Evolutionary conservation across 768 basidiomycete species (phyloP), one percentile per base, ranked within the genome.

Genomic region (Collybia nuda): DNA sequence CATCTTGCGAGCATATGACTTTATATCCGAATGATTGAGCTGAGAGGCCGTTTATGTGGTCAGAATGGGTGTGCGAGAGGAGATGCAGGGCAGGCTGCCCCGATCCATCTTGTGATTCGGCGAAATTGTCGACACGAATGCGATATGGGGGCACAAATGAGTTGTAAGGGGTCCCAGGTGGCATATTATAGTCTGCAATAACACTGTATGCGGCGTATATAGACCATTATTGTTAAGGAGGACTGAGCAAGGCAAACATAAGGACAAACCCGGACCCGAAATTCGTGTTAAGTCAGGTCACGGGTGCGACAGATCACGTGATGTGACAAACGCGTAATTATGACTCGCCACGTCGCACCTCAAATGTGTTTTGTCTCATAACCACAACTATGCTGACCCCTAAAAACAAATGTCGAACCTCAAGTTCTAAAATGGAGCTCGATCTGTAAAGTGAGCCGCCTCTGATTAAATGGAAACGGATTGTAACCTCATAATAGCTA

Each of bases 21-120:
- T 71, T 74, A 38, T 82, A 81, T 2, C 79, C 82, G 61, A 95
- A 94, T 0, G 84, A 85, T 51, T 84, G 81, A 19, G 88, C 80
- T 17, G 84, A 77, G 22, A 97, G 76, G 3, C 95, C 93, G 38
- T 68, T 69, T 46, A 93, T 77, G 62, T 97, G 94, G 67, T 96
- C 94, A 0, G 93, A 79, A 68, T 96, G 95, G 0, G 93, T 90
- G 62, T 97, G 93, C 0, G 88, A 84, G 47, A 97, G 79, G n/a
- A 97, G 79, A 63, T 91, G 82, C 9, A 93, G 74, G 4, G 77
- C 67, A 4, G 77, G 73, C 7, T 70, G 49, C 51, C 74, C 58
- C n/a, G n/a, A n/a, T 17, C 67, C 65, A 29, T 66, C 58, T 24
- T 65, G 45, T 7, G 67, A 62, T 39, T 67, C 60, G 2, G 81